Evolutionary conservation across 805 yeast species (phyloP), one percentile per base, ranked within the genome.

Genomic region (Isabelozyma gotoi): DNA sequence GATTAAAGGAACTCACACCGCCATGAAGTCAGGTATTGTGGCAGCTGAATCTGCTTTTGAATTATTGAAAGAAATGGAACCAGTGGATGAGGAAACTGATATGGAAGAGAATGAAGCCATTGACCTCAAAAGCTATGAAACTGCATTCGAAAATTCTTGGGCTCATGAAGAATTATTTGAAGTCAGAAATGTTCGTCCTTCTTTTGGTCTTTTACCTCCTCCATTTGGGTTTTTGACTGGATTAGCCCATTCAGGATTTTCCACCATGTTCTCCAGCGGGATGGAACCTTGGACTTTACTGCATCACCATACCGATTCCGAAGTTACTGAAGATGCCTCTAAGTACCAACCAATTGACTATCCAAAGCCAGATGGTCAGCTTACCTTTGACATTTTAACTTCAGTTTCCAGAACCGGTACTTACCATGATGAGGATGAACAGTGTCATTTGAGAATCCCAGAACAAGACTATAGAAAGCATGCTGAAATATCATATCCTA

Each of bases 381-480:
- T 94, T 40, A 84, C 97, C 0, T 94, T 94, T 64, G 99, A 94
- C 64, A 75, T 94, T 19, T 70, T 91, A 56, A 94, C 99, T 1
- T 86, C 94, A n/a, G 98, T 94, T 7, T 85, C 96, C 12, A 77
- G 99, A 59, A 92, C 99, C 0, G 99, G 98, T 33, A 94, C 99
- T 1, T 85, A 82, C 64, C 99, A 94, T 62, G 91, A 88, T 59
- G 98, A 94, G 57, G 90, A 90, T 63, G 98, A 94, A 69, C 84
- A 80, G 52, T 86, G 94, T 51, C 99, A 94, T 69, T 74, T 94
- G 57, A 71, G 94, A 52, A 59, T 72, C 12, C 76, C 75, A 56
- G 73, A 77, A 8, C 88, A 84, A 62, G 82, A 84, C 55, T 59
- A 78, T 52, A 71, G 76, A 19, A 71, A 77, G 51, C 97, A 92